Evolutionary conservation across 495 filamentous ascomycete genomes (phyloP).

Genomic region (Penicillium angulare): DNA sequence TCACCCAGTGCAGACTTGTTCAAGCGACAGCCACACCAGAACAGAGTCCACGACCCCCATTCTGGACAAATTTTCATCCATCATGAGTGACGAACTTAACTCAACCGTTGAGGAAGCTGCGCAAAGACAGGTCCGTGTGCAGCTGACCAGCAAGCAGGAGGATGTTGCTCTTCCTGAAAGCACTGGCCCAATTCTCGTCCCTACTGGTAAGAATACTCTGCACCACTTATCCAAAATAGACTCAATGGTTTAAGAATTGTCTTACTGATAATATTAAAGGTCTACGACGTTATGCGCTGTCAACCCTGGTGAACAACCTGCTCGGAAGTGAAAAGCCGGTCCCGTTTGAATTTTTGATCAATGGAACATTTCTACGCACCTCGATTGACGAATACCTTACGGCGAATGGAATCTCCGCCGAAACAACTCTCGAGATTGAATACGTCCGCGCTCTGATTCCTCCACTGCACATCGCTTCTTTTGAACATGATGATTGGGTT

Average conservation of each 20-base stretch:
- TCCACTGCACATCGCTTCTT: constrained; percentile 78
- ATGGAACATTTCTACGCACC: constrained; percentile 84
- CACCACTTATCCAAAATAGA: constrained; percentile 2
- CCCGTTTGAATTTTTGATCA: constrained; percentile 94
- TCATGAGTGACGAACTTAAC: constrained; percentile 33
- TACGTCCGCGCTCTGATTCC: constrained; percentile 91
- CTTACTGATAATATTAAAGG: constrained; percentile 43
- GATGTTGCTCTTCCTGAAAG: constrained; percentile 62
- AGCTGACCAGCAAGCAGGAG: constrained; percentile 55
- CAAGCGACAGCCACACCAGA: constrained; percentile 29
- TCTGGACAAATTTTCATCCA: constrained; percentile 13
- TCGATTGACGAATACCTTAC: constrained; percentile 87
- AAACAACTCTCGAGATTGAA: constrained; percentile 82
- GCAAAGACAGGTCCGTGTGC: constrained; percentile 58
- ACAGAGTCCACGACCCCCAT: constrained; percentile 15
- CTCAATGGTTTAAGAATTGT: constrained; percentile 6
- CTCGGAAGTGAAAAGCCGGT: constrained; percentile 73
- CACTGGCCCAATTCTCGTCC: constrained; percentile 61
- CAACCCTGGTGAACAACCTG: constrained; percentile 89
- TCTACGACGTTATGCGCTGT: constrained; percentile 85
- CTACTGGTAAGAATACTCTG: constrained; percentile 52
- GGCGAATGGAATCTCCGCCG: constrained; percentile 79
- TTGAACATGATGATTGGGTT: constrained; percentile 97
- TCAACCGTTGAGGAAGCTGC: constrained; percentile 26
- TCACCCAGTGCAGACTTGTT: constrained; percentile 28